Evolutionary conservation across 495 filamentous ascomycete genomes (phyloP), one percentile per base, ranked within the genome.

Genomic region (Talaromyces borbonicus): DNA sequence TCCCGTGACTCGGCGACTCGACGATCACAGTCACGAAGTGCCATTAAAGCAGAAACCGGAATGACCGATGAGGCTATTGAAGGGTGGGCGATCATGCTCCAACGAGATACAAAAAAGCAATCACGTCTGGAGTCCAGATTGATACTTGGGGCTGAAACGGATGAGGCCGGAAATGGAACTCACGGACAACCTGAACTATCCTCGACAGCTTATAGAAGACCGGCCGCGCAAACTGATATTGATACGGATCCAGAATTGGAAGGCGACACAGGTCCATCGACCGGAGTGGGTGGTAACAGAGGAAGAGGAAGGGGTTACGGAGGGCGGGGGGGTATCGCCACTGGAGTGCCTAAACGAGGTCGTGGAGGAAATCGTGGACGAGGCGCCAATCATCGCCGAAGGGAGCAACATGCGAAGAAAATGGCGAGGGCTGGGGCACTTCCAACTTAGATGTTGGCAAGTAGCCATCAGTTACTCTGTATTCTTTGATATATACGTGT

Each of bases 11-110:
- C 79, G 0, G 68, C 66, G 6, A 85, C 85, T 3, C 71, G 89
- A 43, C 68, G 84, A 47, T 69, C 81, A 0, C 66, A 74, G 27
- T 63, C 74, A 2, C 66, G 92, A 42, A 61, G 55, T 5, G 65
- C 67, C n/a, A 62, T 98, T 31, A 86, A 80, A 53, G 72, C 71
- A 12, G 81, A 86, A 51, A 94, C 87, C 8, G 83, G 80, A 7
- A 84, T 93, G 85, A 92, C 86, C 1, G 90, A 98, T 51, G 92
- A 98, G 59, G 83, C 80, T 5, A 85, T 98, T 33, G 92, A 98
- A 59, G 92, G 92, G 11, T 98, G 89, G 88, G 85, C 73, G 2
- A 62, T 95, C 19, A 95, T 97, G 87, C 57, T 95, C 2, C 57
- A 59, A 5, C 68, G 90, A 20, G 83, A 93, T 53, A 74, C 80